A percentile compares a stretch with the other conserved stretches of the same genome.
These are phyloP conservation scores for Vaccinium corymbosum DNA, from an alignment of 148 eudicot genomes.

Conservation along the genomic window DNA sequence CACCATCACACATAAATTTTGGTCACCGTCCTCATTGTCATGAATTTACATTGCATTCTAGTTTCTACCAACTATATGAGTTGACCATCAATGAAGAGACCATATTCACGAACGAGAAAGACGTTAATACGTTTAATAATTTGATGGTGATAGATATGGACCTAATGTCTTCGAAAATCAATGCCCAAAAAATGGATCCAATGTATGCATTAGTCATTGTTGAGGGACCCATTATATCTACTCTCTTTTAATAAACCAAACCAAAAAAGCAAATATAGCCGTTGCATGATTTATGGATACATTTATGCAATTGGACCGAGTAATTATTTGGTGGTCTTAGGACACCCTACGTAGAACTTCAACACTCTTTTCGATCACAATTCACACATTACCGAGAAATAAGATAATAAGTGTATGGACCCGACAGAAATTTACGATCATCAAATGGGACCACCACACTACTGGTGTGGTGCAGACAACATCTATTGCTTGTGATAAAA, in stretches of 20 bases:
- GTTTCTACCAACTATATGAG: not conserved
- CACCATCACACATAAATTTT: not conserved
- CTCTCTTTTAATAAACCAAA: not conserved
- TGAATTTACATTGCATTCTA: not conserved
- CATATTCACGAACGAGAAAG: not conserved
- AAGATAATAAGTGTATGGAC: too few relatives aligned
- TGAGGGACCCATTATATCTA: slow-evolving; percentile 5
- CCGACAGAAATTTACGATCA: too few relatives aligned
- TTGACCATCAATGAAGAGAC: not conserved
- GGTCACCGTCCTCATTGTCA: not conserved
- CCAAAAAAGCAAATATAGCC: slow-evolving; percentile 11
- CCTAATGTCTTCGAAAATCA: not conserved
- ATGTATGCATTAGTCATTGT: not conserved
- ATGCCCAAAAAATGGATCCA: not conserved
- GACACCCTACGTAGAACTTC: too few relatives aligned
- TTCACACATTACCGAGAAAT: too few relatives aligned
- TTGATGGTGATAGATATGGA: not conserved
- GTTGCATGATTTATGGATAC: slow-evolving; percentile 15
- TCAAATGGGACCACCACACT: not conserved
- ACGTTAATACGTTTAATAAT: not conserved
- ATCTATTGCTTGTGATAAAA: slow-evolving; percentile 1
- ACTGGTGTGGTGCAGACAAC: not conserved
- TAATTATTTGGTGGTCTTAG: too few relatives aligned
- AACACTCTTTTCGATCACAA: too few relatives aligned
- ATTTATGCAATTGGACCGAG: not conserved